These are phyloP conservation scores for Penicillium salamii DNA, from an alignment of 495 filamentous ascomycete species.

Conservation along the genomic window DNA sequence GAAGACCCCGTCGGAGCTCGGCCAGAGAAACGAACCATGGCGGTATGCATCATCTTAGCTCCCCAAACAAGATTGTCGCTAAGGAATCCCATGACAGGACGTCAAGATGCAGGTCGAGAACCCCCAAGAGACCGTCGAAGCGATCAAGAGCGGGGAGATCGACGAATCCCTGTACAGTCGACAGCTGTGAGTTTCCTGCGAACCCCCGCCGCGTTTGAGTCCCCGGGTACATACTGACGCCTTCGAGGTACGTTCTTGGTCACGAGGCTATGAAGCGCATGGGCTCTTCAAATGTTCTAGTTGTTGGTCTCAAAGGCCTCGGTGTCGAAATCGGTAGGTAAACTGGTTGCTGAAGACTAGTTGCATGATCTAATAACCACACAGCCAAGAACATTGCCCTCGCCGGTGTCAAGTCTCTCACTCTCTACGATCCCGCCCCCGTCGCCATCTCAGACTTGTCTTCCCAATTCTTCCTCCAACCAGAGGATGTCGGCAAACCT, in stretches of 20 bases:
- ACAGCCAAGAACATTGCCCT: slow-evolving; percentile 96
- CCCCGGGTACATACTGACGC: slow-evolving; percentile 5
- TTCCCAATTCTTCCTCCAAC: slow-evolving; percentile 92
- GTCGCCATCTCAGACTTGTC: slow-evolving; percentile 82
- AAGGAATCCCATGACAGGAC: slow-evolving; percentile 40
- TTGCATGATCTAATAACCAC: slow-evolving; percentile 1
- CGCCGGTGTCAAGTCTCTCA: slow-evolving; percentile 87
- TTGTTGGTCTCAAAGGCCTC: slow-evolving; percentile 88
- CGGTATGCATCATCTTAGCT: slow-evolving; percentile 52
- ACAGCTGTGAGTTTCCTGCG: slow-evolving; percentile 63
- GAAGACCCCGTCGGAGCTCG: slow-evolving; percentile 64
- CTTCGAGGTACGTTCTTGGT: slow-evolving; percentile 76
- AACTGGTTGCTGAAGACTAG: neutral
- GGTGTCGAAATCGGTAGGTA: slow-evolving; percentile 85
- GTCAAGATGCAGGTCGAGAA: slow-evolving; percentile 82
- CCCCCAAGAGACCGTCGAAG: slow-evolving; percentile 51
- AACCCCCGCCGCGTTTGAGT: neutral
- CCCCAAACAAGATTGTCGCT: slow-evolving; percentile 12
- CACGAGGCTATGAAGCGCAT: slow-evolving; percentile 99
- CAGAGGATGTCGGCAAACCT: slow-evolving; percentile 86
- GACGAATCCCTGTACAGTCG: slow-evolving; percentile 97
- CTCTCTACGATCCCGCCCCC: slow-evolving; percentile 81
- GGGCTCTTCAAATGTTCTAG: slow-evolving; percentile 90
- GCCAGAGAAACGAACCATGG: slow-evolving; percentile 80
- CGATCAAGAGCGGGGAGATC: slow-evolving; percentile 70